Evolutionary conservation across 371 early-diverging fungal genomes (phyloP).

Genomic region (Actinomortierella ambigua): DNA sequence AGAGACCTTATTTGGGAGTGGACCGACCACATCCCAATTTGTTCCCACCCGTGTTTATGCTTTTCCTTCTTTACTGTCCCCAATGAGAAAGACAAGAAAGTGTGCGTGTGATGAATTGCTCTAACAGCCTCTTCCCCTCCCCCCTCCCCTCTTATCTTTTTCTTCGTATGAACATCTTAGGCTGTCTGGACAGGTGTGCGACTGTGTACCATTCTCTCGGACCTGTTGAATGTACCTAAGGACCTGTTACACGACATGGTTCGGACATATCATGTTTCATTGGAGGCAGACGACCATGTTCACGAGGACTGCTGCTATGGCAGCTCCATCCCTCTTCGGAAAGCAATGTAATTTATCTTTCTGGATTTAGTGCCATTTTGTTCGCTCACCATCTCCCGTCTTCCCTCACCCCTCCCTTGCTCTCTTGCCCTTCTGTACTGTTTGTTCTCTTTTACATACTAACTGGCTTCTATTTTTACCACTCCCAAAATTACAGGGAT

Average conservation of each 20-base stretch:
- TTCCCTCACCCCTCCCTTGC: no score
- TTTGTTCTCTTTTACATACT: background rate
- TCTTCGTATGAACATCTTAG: constrained; percentile 1
- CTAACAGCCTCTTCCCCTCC: no score
- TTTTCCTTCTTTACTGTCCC: no score
- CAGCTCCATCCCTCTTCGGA: constrained; percentile 79
- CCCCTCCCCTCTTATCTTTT: background rate
- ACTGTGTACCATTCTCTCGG: constrained; percentile 72
- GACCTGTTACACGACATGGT: constrained; percentile 41
- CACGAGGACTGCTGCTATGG: constrained; percentile 78
- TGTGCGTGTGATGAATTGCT: no score
- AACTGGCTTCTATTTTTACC: background rate
- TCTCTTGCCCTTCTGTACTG: no score
- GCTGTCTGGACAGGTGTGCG: constrained; percentile 80
- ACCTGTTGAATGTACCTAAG: constrained; percentile 52
- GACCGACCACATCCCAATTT: constrained; percentile 7
- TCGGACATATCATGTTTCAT: constrained; percentile 68
- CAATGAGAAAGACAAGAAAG: no score
- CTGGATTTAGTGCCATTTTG: background rate
- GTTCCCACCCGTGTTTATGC: no score
- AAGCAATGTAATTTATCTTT: constrained; percentile 63
- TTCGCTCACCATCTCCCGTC: no score
- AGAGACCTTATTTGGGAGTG: background rate
- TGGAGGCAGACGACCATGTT: constrained; percentile 75
- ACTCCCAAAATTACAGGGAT: constrained; percentile 50